Conservation (phyloP, 345 rosid species). For the Linum lewisii region DNA sequence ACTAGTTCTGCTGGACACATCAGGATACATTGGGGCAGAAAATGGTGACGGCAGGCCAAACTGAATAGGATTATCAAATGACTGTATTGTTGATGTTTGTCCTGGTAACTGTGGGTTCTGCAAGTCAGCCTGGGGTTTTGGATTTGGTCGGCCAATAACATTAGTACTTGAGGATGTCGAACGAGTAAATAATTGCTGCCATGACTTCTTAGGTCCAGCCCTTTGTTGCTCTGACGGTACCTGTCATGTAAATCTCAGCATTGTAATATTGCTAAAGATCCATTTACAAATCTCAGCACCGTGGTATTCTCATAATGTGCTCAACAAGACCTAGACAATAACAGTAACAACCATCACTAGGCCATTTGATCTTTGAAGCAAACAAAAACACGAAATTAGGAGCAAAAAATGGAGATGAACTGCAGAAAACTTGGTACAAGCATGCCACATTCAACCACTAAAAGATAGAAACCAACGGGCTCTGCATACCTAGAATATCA, state of each 20-base stretch:
- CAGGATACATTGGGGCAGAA: conserved; percentile 37
- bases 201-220: conserved; percentile 65
- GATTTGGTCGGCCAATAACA: conserved; percentile 62
- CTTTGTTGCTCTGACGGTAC: conserved; percentile 45
- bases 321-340: neutral
- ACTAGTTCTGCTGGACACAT: conserved; percentile 37
- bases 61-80: conserved; percentile 73
- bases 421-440: neutral
- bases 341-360: neutral
- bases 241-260: conserved; percentile 39
- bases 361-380: neutral
- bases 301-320: neutral
- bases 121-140: conserved; percentile 42
- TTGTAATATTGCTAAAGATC: conserved; percentile 7
- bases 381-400: neutral
- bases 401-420: neutral
- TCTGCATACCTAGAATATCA: neutral
- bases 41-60: conserved; percentile 86
- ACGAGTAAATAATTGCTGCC: conserved; percentile 90
- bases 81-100: conserved; percentile 41
- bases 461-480: conserved; percentile 1
- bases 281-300: conserved; percentile 8
- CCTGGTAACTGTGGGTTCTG: conserved; percentile 40
- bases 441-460: neutral
- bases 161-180: conserved; percentile 42